A percentile compares a stretch with the other conserved stretches of the same genome.
phyloP scores from a whole-genome alignment of 202 grass and related monocot genomes.

The Saccharum hybrid region DNA sequence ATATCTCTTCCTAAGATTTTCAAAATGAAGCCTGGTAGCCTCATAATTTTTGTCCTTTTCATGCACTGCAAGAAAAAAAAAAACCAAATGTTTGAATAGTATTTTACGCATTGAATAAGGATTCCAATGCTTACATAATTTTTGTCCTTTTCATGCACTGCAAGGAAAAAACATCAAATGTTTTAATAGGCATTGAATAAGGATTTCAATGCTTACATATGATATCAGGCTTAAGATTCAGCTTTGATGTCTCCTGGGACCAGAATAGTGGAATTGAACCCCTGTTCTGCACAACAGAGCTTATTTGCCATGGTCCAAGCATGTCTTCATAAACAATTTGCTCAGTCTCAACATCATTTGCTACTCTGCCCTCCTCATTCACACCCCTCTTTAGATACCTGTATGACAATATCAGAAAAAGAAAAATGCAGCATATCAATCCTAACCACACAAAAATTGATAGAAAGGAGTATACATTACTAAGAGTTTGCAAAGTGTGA shows the following conservation, averaged over 20 bases:
- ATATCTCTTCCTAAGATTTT: constrained; percentile 89
- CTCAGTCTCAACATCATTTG: constrained; percentile 99
- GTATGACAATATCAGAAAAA: constrained; percentile 15
- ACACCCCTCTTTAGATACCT: constrained; percentile 96
- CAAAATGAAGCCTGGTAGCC: constrained; percentile 85
- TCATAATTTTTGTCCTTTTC: constrained; percentile 81
- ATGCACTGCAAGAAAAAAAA: constrained; percentile 67
- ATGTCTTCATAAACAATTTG: constrained; percentile 86
- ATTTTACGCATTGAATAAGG: background rate
- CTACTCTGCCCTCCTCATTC: constrained; percentile 86
- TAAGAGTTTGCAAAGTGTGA: constrained; percentile 30
- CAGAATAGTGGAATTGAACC: constrained; percentile 98
- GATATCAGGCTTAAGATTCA: constrained; percentile 93
- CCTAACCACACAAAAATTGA: constrained; percentile 23
- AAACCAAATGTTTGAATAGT: constrained; percentile 36
- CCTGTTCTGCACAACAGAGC: constrained; percentile 94
- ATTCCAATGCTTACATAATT: constrained; percentile 67
- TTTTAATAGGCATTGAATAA: constrained; percentile 35
- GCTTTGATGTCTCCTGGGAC: constrained; percentile 94
- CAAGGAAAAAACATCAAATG: constrained; percentile 39
- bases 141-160: constrained; percentile 81
- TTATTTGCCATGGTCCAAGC: constrained; percentile 69
- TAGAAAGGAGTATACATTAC: constrained; percentile 21
- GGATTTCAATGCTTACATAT: constrained; percentile 68
- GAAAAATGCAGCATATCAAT: constrained; percentile 20